Base-by-base conservation (phyloP, 352 stramenopile species). In the Globisporangium nunn region DNA sequence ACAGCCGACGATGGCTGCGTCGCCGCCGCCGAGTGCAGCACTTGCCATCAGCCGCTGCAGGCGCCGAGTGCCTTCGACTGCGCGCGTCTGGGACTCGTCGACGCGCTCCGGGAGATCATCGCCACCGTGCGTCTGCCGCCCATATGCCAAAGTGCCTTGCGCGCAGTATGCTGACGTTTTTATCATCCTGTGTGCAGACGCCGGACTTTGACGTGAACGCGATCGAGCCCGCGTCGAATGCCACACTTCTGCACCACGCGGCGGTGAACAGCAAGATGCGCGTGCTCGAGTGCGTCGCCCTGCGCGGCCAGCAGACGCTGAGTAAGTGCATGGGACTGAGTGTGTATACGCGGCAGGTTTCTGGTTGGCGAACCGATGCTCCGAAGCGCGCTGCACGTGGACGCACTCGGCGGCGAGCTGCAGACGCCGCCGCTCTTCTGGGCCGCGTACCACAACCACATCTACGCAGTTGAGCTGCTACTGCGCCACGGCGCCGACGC, bases 251-350 rank as follows among this genome's bases (percentile, higher is more conserved):
- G n/a, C 82, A 92, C 60, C 69, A 85, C 58, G 82, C 82, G 18
- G 77, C 78, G n/a, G 75, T 88, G 31, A 90, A 85, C 68, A 85
- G 72, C 61, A 88, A 88, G 61, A 89, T 90, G 76, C 72, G 81
- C 10, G 63, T 90, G 7, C 55, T 90, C 28, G 79, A 90, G 76
- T 92, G 63, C 30, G 68, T 65, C 17, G 28, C 17, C 17, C 40
- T 46, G 18, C 6, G 35, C 7, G 1, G 8, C 8, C 7, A 41
- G 3, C 8, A 41, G 35, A 3, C 1, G 10, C 10, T 12, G 35
- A 14, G 8, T 41, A 3, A 37, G 33, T 8, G 4, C 33, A 10
- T 10, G 35, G 7, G 35, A 40, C 35, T 43, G 37, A 3, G 37
- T 17, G 37, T n/a, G 37, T 17, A 12, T 43, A 4, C 5, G 37